These are phyloP conservation scores for Inga oerstediana DNA, from an alignment of 306 rosid genomes.

Conservation along the genomic window DNA sequence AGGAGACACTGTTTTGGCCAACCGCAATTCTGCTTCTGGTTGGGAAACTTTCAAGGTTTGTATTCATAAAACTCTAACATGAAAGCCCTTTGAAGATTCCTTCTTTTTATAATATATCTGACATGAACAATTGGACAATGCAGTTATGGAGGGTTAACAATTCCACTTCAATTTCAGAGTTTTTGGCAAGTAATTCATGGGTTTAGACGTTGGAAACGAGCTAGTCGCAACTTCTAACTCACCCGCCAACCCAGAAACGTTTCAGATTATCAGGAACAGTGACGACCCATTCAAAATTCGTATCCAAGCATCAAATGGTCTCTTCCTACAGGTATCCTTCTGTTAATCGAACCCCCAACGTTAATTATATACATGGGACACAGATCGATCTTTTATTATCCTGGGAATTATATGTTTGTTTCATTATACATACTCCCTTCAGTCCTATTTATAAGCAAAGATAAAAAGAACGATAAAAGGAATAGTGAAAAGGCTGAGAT, in stretches of 20 bases:
- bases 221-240: conserved; percentile 3
- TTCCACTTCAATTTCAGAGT: conserved; percentile 14
- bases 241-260: conserved; percentile 43
- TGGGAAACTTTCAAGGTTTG: conserved; percentile 62
- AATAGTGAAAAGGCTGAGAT: no score
- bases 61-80: background rate
- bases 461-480: no score
- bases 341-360: background rate
- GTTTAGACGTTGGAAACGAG: conserved; percentile 14
- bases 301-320: conserved; percentile 50
- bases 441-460: no score
- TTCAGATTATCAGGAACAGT: conserved; percentile 44
- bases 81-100: background rate
- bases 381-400: background rate
- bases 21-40: conserved; percentile 45
- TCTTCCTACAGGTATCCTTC: background rate
- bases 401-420: background rate
- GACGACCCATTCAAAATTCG: conserved; percentile 42
- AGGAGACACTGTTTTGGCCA: conserved; percentile 46
- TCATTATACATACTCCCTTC: no score
- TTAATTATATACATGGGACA: background rate
- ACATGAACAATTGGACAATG: background rate
- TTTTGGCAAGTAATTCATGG: conserved; percentile 41
- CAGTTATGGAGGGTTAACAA: conserved; percentile 61
- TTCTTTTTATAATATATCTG: background rate